Conservation (phyloP, 2,329 filamentous ascomycete genomes). For the Cladosporium velox region DNA sequence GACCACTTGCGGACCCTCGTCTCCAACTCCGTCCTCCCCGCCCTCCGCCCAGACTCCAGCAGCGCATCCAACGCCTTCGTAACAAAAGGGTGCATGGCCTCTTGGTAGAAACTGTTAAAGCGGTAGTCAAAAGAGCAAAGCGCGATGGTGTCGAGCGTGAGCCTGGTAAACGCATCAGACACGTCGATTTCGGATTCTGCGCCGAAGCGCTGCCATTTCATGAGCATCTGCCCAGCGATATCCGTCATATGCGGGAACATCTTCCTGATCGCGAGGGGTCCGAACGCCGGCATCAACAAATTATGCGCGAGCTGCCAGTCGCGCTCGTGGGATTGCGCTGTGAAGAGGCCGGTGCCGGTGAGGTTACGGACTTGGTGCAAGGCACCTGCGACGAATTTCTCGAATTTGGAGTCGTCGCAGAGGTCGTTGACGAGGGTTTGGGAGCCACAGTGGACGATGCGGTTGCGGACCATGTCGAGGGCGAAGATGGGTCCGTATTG, state of each 20-base stretch:
- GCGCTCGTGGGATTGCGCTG: conserved; percentile 42
- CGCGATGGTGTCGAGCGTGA: conserved; percentile 70
- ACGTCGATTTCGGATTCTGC: conserved; percentile 58
- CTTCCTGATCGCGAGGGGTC: conserved; percentile 45
- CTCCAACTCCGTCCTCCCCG: conserved; percentile 6
- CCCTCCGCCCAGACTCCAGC: not conserved
- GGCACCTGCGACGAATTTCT: conserved; percentile 56
- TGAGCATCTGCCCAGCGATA: conserved; percentile 17
- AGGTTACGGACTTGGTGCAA: conserved; percentile 61
- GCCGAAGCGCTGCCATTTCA: conserved; percentile 42
- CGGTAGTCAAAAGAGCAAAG: conserved; percentile 69
- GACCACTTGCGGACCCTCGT: conserved; percentile 2
- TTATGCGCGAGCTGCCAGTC: conserved; percentile 46
- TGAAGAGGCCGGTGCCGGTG: conserved; percentile 47
- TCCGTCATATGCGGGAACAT: conserved; percentile 44
- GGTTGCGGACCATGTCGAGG: conserved; percentile 35
- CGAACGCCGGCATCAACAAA: conserved; percentile 50
- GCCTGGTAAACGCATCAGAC: conserved; percentile 67
- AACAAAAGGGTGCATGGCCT: conserved; percentile 68
- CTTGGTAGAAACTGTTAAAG: conserved; percentile 74
- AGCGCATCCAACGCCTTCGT: conserved; percentile 28
- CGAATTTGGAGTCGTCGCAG: conserved; percentile 51
- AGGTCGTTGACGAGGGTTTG: conserved; percentile 41
- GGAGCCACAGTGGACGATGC: conserved; percentile 26
- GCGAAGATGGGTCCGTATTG: conserved; percentile 50